These are phyloP conservation scores for Kodamaea plutei DNA, from an alignment of 1,139 yeast genomes.

Conservation along the genomic window DNA sequence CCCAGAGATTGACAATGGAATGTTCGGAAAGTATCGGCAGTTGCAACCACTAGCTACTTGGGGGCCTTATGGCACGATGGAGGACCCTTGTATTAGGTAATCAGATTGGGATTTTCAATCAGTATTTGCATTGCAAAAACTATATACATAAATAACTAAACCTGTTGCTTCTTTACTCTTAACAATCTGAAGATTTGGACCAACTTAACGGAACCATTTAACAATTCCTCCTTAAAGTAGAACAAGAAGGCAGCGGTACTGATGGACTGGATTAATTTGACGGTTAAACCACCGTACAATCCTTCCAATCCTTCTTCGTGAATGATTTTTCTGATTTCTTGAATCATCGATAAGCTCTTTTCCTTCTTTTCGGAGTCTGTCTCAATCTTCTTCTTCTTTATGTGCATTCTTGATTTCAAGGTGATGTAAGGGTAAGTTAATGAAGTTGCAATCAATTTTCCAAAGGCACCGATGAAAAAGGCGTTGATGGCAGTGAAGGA, in stretches of 20 bases:
- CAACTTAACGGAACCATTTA: slow-evolving; percentile 45
- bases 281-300: slow-evolving; percentile 74
- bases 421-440: slow-evolving; percentile 91
- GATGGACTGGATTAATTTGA: slow-evolving; percentile 80
- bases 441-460: slow-evolving; percentile 82
- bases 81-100: no score
- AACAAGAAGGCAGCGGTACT: slow-evolving; percentile 87
- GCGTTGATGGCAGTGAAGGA: slow-evolving; percentile 63
- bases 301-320: slow-evolving; percentile 69
- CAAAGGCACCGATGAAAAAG: slow-evolving; percentile 82
- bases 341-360: slow-evolving; percentile 36
- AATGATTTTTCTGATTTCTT: slow-evolving; percentile 49
- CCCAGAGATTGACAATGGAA: no score
- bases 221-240: slow-evolving; percentile 84
- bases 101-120: no score
- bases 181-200: slow-evolving; percentile 15
- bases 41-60: no score
- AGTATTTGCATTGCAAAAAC: no score
- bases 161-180: slow-evolving; percentile 24
- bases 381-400: slow-evolving; percentile 42
- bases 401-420: slow-evolving; percentile 82
- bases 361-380: slow-evolving; percentile 19
- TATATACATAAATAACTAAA: no score
- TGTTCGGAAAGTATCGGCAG: no score
- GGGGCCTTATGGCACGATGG: no score